Conservation (phyloP, 495 filamentous ascomycete genomes). For the Apodospora peruviana region DNA sequence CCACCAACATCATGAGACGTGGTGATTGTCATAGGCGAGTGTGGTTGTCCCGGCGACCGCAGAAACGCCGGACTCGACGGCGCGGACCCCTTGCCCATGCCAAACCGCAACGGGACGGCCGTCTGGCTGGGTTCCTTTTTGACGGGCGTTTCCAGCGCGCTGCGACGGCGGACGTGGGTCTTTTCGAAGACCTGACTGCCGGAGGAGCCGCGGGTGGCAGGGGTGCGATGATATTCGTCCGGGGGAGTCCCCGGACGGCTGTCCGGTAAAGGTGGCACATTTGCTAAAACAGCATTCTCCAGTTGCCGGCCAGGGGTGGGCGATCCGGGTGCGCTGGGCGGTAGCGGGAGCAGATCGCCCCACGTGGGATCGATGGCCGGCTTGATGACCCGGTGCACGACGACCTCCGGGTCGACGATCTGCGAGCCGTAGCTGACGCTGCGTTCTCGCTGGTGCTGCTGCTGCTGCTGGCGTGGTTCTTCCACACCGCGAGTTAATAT, state of each 20-base stretch:
- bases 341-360: constrained; percentile 50
- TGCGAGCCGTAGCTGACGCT: constrained; percentile 30
- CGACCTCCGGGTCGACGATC: constrained; percentile 46
- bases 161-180: constrained; percentile 32
- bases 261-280: constrained; percentile 45
- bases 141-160: constrained; percentile 35
- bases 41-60: too few species aligned
- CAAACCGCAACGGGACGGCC: constrained; percentile 45
- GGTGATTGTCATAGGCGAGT: too few species aligned
- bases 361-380: constrained; percentile 53
- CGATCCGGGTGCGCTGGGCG: constrained; percentile 45
- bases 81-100: constrained; percentile 32
- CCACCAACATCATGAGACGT: neutral
- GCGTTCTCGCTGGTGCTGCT: constrained; percentile 13
- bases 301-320: constrained; percentile 32
- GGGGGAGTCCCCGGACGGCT: constrained; percentile 45
- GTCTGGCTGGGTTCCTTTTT: constrained; percentile 45
- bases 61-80: constrained; percentile 37
- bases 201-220: too few species aligned
- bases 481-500: too few species aligned
- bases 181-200: too few species aligned
- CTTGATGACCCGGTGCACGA: constrained; percentile 41
- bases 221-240: constrained; percentile 18
- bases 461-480: too few species aligned
- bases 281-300: too few species aligned